phyloP scores from a whole-genome alignment of 306 rosid genomes.

The Cucurbita moschata region DNA sequence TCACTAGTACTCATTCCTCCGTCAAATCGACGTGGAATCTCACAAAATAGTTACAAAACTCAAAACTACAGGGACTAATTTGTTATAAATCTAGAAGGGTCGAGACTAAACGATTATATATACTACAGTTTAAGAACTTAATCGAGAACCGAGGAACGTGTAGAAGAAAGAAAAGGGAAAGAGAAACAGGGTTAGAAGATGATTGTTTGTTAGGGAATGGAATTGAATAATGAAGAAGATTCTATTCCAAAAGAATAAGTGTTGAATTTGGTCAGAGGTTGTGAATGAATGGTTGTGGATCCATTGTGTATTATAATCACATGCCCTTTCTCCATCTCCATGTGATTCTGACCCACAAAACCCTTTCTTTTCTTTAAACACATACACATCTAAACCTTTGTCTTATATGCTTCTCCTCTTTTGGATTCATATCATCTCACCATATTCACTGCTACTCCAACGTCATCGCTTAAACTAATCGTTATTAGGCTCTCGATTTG shows the following conservation, averaged over 20 bases:
- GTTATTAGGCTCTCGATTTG: too few relatives aligned
- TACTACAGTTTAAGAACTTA: too few relatives aligned
- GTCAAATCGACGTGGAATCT: too few relatives aligned
- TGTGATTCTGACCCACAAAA: slow-evolving; percentile 33
- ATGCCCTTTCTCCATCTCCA: slow-evolving; percentile 38
- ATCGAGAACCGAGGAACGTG: too few relatives aligned
- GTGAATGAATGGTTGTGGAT: slow-evolving; percentile 18
- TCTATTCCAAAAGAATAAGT: slow-evolving; percentile 14
- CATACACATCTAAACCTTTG: slow-evolving; percentile 9
- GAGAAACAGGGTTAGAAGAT: neutral
- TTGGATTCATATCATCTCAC: too few relatives aligned
- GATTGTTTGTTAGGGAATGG: neutral
- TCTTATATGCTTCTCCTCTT: slow-evolving; percentile 19
- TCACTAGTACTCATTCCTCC: too few relatives aligned
- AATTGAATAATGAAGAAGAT: slow-evolving; percentile 10
- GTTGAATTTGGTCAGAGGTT: slow-evolving; percentile 20
- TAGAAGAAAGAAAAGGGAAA: neutral
- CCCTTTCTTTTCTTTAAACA: neutral
- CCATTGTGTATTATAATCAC: slow-evolving; percentile 24
- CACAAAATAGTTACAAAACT: too few relatives aligned
- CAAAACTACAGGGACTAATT: too few relatives aligned
- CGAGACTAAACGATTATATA: too few relatives aligned
- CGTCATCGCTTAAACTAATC: neutral
- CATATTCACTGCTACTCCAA: neutral
- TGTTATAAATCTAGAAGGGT: too few relatives aligned